Conservation (phyloP, 2,329 filamentous ascomycete species). For the Colletotrichum sp. region DNA sequence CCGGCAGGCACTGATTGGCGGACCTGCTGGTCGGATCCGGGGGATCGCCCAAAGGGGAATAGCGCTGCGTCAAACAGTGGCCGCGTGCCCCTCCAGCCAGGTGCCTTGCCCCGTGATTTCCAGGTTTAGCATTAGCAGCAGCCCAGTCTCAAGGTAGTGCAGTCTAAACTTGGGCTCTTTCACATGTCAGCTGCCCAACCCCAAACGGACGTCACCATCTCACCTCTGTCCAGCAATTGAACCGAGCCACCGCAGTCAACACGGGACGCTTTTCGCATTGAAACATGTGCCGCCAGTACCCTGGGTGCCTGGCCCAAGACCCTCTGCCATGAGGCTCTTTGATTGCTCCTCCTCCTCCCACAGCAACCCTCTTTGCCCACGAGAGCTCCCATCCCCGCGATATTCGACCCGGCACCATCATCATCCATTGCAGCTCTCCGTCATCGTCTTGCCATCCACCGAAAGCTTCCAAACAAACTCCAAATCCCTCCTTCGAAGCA, state of each 20-base stretch:
- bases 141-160: background rate
- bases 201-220: constrained; percentile 19
- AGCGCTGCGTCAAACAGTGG: background rate
- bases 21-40: background rate
- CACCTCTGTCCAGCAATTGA: constrained; percentile 18
- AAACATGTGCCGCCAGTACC: constrained; percentile 19
- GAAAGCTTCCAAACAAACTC: background rate
- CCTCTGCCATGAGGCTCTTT: constrained; percentile 1
- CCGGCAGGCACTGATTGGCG: background rate
- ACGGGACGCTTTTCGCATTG: background rate
- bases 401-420: background rate
- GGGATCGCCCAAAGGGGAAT: background rate
- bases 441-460: background rate
- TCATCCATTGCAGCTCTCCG: background rate
- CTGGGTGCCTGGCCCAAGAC: background rate
- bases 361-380: background rate
- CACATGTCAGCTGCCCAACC: constrained; percentile 19
- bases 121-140: background rate
- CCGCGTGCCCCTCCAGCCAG: constrained; percentile 10
- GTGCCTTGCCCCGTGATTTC: background rate
- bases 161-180: background rate
- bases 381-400: background rate
- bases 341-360: background rate
- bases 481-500: background rate
- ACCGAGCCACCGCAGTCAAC: constrained; percentile 12